Conservation (phyloP, 2,329 filamentous ascomycete species). For the Stagonosporopsis rhizophila region DNA sequence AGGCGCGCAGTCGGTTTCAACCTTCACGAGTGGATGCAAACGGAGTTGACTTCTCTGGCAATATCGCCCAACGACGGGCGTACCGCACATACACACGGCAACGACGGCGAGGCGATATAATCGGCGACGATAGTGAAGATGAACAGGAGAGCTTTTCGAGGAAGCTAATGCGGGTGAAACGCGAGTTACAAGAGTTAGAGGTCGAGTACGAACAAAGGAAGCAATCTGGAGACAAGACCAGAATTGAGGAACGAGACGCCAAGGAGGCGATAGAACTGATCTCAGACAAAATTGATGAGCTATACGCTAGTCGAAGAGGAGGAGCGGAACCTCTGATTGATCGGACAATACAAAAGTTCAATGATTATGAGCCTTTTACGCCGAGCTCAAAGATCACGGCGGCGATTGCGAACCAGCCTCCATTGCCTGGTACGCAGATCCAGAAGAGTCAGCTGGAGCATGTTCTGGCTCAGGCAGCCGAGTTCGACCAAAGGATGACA, state of each 20-base stretch:
- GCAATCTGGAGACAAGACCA: conserved; percentile 51
- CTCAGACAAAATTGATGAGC: conserved; percentile 72
- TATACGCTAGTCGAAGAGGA: conserved; percentile 57
- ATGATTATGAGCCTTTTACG: conserved; percentile 40
- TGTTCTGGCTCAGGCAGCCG: conserved; percentile 78
- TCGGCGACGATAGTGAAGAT: conserved; percentile 78
- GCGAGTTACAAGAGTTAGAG: conserved; percentile 75
- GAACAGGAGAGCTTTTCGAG: conserved; percentile 71
- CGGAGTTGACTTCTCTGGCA: conserved; percentile 87
- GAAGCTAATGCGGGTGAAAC: conserved; percentile 80
- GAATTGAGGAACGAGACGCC: conserved; percentile 50
- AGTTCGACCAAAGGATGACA: conserved; percentile 83
- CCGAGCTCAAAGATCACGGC: conserved; percentile 34
- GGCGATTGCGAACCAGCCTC: conserved; percentile 41
- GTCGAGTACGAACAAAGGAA: conserved; percentile 64
- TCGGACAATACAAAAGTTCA: conserved; percentile 45
- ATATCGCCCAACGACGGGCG: conserved; percentile 78
- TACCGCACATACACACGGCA: conserved; percentile 78
- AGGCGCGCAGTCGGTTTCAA: conserved; percentile 81
- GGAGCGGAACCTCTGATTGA: conserved; percentile 48
- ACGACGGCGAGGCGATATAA: conserved; percentile 66
- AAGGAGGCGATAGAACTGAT: conserved; percentile 69
- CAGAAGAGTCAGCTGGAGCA: conserved; percentile 56
- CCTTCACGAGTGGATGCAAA: conserved; percentile 77
- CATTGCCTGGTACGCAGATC: conserved; percentile 43